A percentile compares a stretch with the other conserved stretches of the same genome.
Conservation (phyloP, 2,329 filamentous ascomycete genomes). For the Aspergillus spinulosporus region DNA sequence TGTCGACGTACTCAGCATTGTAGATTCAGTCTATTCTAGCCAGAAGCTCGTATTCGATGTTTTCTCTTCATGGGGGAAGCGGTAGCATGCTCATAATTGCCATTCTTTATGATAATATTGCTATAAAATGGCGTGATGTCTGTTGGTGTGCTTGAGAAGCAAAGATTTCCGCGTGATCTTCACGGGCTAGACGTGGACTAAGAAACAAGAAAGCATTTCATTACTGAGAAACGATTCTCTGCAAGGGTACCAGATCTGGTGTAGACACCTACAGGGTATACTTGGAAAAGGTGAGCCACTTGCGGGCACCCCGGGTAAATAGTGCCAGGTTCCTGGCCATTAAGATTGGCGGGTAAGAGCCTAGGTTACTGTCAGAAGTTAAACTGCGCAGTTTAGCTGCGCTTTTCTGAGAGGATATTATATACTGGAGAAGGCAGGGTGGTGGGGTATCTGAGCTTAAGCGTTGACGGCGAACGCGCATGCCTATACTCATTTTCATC, state of each 20-base stretch:
- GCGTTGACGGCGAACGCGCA: no score
- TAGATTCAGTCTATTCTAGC: background rate
- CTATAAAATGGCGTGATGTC: background rate
- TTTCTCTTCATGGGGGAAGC: no score
- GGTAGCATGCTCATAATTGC: no score
- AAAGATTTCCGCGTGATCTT: background rate
- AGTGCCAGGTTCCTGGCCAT: background rate
- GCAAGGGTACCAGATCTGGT: background rate
- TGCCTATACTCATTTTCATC: no score
- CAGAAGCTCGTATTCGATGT: no score
- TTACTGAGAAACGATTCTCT: background rate
- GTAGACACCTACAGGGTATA: background rate
- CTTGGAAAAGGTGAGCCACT: no score
- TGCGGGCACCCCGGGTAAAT: background rate
- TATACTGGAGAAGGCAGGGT: background rate
- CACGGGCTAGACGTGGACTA: background rate
- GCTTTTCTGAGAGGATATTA: background rate
- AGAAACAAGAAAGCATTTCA: background rate
- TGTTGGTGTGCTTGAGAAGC: background rate
- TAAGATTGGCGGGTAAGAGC: background rate
- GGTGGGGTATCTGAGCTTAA: background rate
- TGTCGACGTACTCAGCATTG: background rate
- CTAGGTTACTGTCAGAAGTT: background rate
- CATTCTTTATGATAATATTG: background rate
- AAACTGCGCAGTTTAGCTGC: background rate